A percentile compares a stretch with the other conserved stretches of the same genome.
Evolutionary conservation across 2,329 filamentous ascomycete species (phyloP).

Genomic region (Fusarium sp.): DNA sequence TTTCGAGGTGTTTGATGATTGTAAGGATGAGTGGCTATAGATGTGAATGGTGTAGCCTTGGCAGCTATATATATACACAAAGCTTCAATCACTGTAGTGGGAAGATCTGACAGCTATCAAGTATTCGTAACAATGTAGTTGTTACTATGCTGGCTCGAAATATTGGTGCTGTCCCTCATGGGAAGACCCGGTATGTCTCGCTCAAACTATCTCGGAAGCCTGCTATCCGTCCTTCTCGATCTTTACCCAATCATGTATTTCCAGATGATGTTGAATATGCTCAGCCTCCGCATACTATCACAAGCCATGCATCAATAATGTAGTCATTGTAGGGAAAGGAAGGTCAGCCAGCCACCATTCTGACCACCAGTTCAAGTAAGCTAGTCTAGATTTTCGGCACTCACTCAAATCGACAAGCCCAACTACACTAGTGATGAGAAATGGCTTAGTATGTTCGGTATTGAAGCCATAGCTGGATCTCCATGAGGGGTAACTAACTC

Average conservation of each 20-base stretch:
- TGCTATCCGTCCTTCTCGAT: background rate
- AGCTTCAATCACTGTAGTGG: fast-evolving
- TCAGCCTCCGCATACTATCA: background rate
- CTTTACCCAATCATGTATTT: background rate
- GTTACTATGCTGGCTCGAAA: background rate
- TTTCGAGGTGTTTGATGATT: background rate
- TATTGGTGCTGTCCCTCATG: background rate
- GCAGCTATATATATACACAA: background rate
- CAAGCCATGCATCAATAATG: background rate
- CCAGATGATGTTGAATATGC: background rate
- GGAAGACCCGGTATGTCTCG: background rate
- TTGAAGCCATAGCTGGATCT: background rate
- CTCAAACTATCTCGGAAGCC: background rate
- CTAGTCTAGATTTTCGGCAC: background rate
- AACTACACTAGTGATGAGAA: background rate
- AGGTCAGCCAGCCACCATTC: background rate
- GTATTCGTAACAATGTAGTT: background rate
- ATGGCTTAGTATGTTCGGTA: fast-evolving
- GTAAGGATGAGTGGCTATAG: background rate
- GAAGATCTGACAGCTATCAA: background rate
- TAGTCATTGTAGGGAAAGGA: background rate
- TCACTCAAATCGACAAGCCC: fast-evolving
- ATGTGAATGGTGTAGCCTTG: background rate
- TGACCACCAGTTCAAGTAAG: background rate
- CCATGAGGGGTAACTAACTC: background rate